phyloP scores from a whole-genome alignment of 495 filamentous ascomycete genomes.

The Durotheca rogersii region DNA sequence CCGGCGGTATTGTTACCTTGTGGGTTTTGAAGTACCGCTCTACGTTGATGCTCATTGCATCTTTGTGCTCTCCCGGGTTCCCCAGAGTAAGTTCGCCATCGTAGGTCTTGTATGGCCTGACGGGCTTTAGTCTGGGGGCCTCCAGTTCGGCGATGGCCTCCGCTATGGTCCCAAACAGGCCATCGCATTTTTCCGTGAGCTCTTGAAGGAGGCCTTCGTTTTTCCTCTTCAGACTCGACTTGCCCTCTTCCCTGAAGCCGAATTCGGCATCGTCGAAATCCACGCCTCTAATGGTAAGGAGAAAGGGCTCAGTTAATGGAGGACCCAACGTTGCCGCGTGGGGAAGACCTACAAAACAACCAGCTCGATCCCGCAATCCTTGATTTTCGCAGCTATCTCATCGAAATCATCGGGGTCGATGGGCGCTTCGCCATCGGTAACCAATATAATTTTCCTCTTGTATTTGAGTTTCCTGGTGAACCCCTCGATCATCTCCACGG shows the following conservation, averaged over 20 bases:
- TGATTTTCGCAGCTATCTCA: conserved; percentile 69
- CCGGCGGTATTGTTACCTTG: conserved; percentile 68
- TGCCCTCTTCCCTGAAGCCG: conserved; percentile 91
- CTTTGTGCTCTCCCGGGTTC: conserved; percentile 69
- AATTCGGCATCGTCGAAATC: conserved; percentile 95
- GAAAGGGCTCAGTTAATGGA: conserved; percentile 2
- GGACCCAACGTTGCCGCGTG: neutral
- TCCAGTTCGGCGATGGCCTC: conserved; percentile 76
- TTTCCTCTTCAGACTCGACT: conserved; percentile 61
- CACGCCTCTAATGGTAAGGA: conserved; percentile 60
- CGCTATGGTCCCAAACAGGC: conserved; percentile 76
- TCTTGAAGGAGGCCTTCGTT: conserved; percentile 69
- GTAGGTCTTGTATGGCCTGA: conserved; percentile 71
- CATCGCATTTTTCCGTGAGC: conserved; percentile 63
- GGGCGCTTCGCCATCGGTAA: conserved; percentile 73
- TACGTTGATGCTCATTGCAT: conserved; percentile 78
- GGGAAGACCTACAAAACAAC: conserved; percentile 69
- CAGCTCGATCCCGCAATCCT: conserved; percentile 73
- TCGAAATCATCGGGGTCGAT: conserved; percentile 68
- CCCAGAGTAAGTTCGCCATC: conserved; percentile 81
- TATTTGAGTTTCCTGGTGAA: conserved; percentile 90
- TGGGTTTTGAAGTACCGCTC: conserved; percentile 87
- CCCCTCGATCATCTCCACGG: conserved; percentile 78
- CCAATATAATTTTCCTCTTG: conserved; percentile 73
- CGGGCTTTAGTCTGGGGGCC: conserved; percentile 69